phyloP scores from a whole-genome alignment of 257 asterid species.

The Capsicum rhomboideum region DNA sequence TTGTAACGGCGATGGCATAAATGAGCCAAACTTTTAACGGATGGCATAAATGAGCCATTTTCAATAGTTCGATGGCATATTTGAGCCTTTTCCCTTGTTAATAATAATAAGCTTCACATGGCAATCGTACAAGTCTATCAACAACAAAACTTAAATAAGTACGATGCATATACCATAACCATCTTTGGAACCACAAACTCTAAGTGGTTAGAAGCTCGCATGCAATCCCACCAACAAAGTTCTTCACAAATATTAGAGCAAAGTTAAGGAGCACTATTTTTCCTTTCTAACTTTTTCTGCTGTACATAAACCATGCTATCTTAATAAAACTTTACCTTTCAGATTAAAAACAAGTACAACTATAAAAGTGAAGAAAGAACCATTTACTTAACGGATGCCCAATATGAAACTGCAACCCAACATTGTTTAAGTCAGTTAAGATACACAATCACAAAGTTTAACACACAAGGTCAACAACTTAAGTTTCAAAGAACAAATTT shows the following conservation, averaged over 20 bases:
- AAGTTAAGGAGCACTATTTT: not conserved
- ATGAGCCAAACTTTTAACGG: no score
- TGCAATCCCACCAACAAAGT: not conserved
- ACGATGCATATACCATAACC: not conserved
- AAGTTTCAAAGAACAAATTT: not conserved
- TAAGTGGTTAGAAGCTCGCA: not conserved
- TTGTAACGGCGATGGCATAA: no score
- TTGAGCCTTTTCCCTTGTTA: no score
- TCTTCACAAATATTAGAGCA: not conserved
- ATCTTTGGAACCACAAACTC: not conserved
- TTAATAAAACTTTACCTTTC: not conserved
- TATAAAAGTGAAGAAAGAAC: not conserved
- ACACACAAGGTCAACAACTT: not conserved
- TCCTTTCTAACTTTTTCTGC: not conserved
- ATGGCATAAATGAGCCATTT: no score
- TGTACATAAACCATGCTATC: not conserved
- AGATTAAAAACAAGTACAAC: not conserved
- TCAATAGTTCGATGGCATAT: no score
- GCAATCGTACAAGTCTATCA: not conserved
- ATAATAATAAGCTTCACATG: not conserved
- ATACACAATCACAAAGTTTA: not conserved
- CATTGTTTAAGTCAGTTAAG: not conserved
- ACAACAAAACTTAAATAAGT: not conserved
- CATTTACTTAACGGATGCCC: not conserved
- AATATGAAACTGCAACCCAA: not conserved